Percentiles rank a stretch among this genome's conserved stretches.
phyloP scores from a whole-genome alignment of 257 asterid species.

The Ilex asprella region DNA sequence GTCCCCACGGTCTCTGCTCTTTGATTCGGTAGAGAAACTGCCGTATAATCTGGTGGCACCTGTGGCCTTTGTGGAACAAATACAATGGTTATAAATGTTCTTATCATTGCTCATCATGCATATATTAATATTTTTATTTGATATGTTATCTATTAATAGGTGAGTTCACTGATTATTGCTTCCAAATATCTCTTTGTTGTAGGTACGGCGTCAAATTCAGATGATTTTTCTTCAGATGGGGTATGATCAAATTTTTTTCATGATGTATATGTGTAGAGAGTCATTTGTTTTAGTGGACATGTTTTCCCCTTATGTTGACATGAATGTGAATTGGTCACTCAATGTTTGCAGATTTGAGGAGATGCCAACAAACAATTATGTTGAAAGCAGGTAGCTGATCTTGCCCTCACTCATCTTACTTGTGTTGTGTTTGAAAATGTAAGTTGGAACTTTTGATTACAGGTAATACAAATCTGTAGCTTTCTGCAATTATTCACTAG shows the following conservation, averaged over 20 bases:
- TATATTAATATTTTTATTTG: too few species aligned
- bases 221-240: conserved; percentile 92
- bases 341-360: conserved; percentile 76
- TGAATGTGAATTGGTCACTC: conserved; percentile 12
- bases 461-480: too few species aligned
- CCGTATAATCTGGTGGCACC: too few species aligned
- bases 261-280: not conserved
- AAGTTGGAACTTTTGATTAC: not conserved
- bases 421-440: not conserved
- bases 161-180: too few species aligned
- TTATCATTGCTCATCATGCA: too few species aligned
- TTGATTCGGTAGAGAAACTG: too few species aligned
- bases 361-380: conserved; percentile 93
- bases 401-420: not conserved
- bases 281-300: not conserved
- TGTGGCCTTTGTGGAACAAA: too few species aligned
- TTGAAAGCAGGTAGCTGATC: conserved; percentile 74
- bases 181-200: conserved; percentile 17
- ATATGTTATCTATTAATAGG: too few species aligned
- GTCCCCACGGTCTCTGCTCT: too few species aligned
- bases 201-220: conserved; percentile 86
- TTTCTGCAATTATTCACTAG: too few species aligned
- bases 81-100: too few species aligned
- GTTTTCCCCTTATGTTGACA: not conserved
- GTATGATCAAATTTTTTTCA: conserved; percentile 29